Evolutionary conservation across 768 basidiomycete species (phyloP).

Genomic region (Mycena chlorophos): DNA sequence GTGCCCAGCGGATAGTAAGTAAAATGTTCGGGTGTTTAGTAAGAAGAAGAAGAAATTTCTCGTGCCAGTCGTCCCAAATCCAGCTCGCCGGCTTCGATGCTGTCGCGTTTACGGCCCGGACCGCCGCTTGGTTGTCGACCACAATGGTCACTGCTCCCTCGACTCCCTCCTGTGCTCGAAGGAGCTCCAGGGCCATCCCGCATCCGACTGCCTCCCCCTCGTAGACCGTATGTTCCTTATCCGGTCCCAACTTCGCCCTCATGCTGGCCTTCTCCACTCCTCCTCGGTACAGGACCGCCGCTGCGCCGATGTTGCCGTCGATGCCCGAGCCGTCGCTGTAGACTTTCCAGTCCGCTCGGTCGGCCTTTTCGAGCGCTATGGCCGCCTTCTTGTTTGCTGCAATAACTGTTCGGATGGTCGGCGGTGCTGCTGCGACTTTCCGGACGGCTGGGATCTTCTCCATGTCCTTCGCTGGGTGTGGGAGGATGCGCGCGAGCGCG

Average conservation of each 20-base stretch:
- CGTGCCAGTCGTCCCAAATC: conserved; percentile 4
- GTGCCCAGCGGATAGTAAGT: conserved; percentile 18
- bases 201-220: conserved; percentile 27
- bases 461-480: not conserved
- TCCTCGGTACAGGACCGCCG: conserved; percentile 8
- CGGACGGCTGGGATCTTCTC: conserved; percentile 1
- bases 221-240: conserved; percentile 24
- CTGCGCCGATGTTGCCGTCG: conserved; percentile 11
- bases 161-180: not conserved
- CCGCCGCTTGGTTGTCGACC: conserved; percentile 26
- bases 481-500: not conserved
- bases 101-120: not conserved
- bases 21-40: not conserved
- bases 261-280: not conserved
- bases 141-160: not conserved
- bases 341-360: conserved; percentile 2
- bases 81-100: conserved; percentile 2
- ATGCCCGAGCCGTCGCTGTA: conserved; percentile 23
- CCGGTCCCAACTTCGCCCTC: conserved; percentile 7
- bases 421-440: not conserved
- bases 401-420: not conserved
- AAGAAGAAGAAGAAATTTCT: not conserved
- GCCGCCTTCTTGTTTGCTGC: conserved; percentile 8
- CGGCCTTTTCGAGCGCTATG: not conserved
- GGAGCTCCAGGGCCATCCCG: conserved; percentile 16